phyloP scores from a whole-genome alignment of 345 rosid genomes.

The Hibiscus mutabilis region DNA sequence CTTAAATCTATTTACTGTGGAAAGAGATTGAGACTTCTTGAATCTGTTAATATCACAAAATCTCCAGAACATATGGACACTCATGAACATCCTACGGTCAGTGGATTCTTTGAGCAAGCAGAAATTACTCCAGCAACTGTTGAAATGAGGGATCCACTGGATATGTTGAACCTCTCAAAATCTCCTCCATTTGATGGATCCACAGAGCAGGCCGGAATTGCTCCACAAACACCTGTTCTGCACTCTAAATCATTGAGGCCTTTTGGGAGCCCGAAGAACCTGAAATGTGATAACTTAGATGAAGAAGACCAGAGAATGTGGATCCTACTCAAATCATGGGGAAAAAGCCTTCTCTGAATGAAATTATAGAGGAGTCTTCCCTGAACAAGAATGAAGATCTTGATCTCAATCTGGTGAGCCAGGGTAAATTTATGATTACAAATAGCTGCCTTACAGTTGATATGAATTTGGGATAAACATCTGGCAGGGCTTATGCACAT shows the following conservation, averaged over 20 bases:
- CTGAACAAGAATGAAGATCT: conserved; percentile 30
- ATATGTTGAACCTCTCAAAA: conserved; percentile 3
- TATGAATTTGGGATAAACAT: conserved; percentile 1
- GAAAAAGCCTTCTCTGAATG: conserved; percentile 17
- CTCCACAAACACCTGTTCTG: conserved; percentile 63
- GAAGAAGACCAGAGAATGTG: conserved; percentile 15
- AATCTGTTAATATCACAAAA: conserved; percentile 12
- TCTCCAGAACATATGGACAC: conserved; percentile 14
- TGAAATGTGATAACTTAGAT: conserved; percentile 20
- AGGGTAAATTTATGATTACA: conserved; percentile 28
- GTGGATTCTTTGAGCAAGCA: conserved; percentile 14
- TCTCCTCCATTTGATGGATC: conserved; percentile 12
- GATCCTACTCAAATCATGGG: conserved; percentile 16
- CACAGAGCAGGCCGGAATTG: conserved; percentile 35
- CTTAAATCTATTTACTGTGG: conserved; percentile 38
- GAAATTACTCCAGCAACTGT: background rate
- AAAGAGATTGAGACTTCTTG: conserved; percentile 20
- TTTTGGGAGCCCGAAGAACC: conserved; percentile 34
- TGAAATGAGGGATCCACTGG: background rate
- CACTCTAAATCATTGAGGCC: conserved; percentile 30
- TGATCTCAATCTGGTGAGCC: conserved; percentile 29
- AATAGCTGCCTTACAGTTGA: background rate
- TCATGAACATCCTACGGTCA: conserved; percentile 5
- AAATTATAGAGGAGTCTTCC: background rate
- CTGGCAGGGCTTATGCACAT: background rate